Percentiles rank a stretch among this genome's conserved stretches.
Evolutionary conservation across 305 asterid genomes (phyloP).

Genomic region (Salvia sclarea): DNA sequence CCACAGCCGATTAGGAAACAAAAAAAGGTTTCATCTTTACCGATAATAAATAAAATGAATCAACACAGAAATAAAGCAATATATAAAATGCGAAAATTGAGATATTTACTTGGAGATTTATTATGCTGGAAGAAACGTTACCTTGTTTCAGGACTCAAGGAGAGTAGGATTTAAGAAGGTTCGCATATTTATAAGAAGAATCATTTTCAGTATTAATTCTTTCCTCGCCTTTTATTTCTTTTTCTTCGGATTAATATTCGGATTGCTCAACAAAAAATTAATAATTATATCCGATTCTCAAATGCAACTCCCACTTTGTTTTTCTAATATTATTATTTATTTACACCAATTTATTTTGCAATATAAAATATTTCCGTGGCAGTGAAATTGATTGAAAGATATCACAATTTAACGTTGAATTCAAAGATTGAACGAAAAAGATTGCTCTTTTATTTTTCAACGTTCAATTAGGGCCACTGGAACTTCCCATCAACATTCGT

Average conservation of each 20-base stretch:
- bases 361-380: background rate
- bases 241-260: constrained; percentile 19
- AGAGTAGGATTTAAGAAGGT: constrained; percentile 18
- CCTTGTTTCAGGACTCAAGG: constrained; percentile 19
- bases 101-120: background rate
- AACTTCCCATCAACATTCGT: no score
- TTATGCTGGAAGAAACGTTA: background rate
- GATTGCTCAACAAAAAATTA: background rate
- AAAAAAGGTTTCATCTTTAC: background rate
- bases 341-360: background rate
- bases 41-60: constrained; percentile 15
- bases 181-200: constrained; percentile 9
- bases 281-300: no score
- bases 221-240: background rate
- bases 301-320: background rate
- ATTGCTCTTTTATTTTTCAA: background rate
- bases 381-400: background rate
- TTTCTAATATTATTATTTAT: background rate
- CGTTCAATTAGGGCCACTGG: background rate
- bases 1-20: background rate
- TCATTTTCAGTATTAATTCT: background rate
- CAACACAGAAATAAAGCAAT: background rate
- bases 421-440: background rate
- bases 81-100: background rate
- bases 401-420: background rate